Evolutionary conservation across 1,284 basidiomycete genomes (phyloP), one percentile per base, ranked within the genome.

Genomic region (Vanrija humicola): DNA sequence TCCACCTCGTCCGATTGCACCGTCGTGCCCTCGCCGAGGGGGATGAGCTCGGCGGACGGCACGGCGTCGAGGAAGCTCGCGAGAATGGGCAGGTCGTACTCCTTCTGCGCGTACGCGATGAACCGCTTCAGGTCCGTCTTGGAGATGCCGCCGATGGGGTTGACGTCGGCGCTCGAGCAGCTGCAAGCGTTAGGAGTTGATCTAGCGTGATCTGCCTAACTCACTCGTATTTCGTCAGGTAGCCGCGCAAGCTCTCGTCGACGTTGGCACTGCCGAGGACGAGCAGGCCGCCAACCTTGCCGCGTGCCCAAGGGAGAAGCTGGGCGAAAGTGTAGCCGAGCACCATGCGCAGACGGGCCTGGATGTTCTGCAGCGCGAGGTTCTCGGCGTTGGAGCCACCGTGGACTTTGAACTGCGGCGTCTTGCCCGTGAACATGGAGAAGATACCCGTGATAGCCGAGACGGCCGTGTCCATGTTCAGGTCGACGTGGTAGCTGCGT

Each of bases 251-350:
- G 77, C 90, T 94, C 79, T 98, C 96, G 69, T 98, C 96, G 9
- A 98, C 96, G 70, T 98, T 98, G 19, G 96, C 94, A 62, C 90
- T 94, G 5, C 96, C 95, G 10, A 98, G 82, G 0, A 98, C 96
- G 26, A 98, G 84, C 26, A 99, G 77, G 3, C 92, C 90, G 8
- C 96, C 95, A 47, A 78, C 77, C 66, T 84, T 83, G 0, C 92
- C 92, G 57, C 95, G 80, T 0, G 89, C 89, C 89, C 91, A 98
- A 1, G 93, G 96, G 26, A 97, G 78, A 6, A 98, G 83, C 69
- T 98, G 96, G 5, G 96, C 96, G 68, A 98, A 98, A 77, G 98
- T 79, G 74, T 98, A 99, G 0, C 93, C 85, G n/a, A 98, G 77
- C 3, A 98, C 86, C 95, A 98, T 99, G 15, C 95, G 82, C 51